A percentile compares a stretch with the other conserved stretches of the same genome.
Conservation (phyloP, 2,329 filamentous ascomycete species). For the Calycina herbarum region DNA sequence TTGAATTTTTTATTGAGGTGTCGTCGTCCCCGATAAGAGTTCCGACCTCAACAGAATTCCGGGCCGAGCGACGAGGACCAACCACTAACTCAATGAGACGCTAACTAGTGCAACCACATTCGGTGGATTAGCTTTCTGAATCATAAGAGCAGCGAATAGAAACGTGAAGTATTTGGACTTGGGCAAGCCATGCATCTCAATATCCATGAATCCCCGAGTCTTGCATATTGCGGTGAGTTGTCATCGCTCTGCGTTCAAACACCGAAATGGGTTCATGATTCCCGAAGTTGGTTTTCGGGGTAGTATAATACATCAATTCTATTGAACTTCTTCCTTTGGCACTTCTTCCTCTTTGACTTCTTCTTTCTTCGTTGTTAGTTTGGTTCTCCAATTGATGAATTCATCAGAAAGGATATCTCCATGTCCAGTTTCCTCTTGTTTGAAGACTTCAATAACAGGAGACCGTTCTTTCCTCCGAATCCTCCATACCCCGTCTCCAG, state of each 20-base stretch:
- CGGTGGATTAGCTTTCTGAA: neutral
- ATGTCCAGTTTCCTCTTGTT: constrained; percentile 70
- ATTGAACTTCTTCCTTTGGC: neutral
- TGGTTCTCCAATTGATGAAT: constrained; percentile 70
- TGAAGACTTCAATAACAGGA: constrained; percentile 70
- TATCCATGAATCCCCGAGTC: neutral
- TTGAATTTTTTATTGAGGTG: neutral
- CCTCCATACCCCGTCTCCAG: constrained; percentile 73
- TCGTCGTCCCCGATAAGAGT: neutral
- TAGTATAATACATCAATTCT: neutral
- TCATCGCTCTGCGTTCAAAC: neutral
- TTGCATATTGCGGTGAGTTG: constrained; percentile 1
- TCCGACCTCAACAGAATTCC: neutral
- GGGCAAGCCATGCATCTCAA: neutral
- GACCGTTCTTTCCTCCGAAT: constrained; percentile 67
- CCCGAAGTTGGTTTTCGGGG: neutral
- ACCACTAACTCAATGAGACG: neutral
- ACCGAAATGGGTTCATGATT: neutral
- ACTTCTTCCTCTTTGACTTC: neutral
- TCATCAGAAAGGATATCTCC: constrained; percentile 74
- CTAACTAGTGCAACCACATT: neutral
- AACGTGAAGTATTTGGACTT: neutral
- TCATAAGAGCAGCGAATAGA: neutral
- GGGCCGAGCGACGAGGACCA: neutral
- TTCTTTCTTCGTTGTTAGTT: constrained; percentile 24